Base-by-base conservation (phyloP, 116 monocot species). In the Thalassia testudinum region DNA sequence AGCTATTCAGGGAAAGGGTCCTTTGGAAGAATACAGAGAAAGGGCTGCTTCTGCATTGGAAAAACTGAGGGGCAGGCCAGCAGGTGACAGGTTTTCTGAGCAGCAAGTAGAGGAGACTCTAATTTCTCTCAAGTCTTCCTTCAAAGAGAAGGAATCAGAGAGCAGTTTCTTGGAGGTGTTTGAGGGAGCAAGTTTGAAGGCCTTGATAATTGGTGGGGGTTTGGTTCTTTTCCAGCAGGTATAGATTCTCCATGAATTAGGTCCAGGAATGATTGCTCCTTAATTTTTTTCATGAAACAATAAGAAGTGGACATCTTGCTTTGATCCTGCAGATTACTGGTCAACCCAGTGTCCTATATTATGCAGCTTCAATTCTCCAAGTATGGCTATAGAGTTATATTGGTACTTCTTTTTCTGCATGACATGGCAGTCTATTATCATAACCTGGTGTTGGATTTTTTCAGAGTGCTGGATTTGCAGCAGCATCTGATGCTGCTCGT, bases 301-400 rank as follows among this genome's bases (percentile, higher is more conserved):
- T 45, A 5, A 2, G 45, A 45, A 15, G 25, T 16, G 19, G 17
- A 26, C 22, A 50, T 50, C 24, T 62, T 47, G 1, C 16, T 24
- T 37, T 44, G 37, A 54, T 20, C 0, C 70, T 57, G 34, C 71
- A 95, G 88, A 87, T 95, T 66, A 93, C 88, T 29, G 93, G 93
- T 26, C 93, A 95, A 63, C 93, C 88, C 24, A 95, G 93, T 65
- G 88, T 95, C 53, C 59, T 95, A 19, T 95, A 95, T 66, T 95
- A 87, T 79, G 88, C 93, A n/a, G 81, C 93, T 52, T 78, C 93
- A 12, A 95, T 95, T 60, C 88, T 95, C 53, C 93, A 95, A 84
- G 88, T 95, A 64, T 49, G 2, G 44, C 44, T 17, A 57, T 57
- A 49, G 16, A 43, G 58, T 8, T 19, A 30, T 10, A 12, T 53